phyloP scores from a whole-genome alignment of 2,329 filamentous ascomycete species.

The Alternaria infectoria region DNA sequence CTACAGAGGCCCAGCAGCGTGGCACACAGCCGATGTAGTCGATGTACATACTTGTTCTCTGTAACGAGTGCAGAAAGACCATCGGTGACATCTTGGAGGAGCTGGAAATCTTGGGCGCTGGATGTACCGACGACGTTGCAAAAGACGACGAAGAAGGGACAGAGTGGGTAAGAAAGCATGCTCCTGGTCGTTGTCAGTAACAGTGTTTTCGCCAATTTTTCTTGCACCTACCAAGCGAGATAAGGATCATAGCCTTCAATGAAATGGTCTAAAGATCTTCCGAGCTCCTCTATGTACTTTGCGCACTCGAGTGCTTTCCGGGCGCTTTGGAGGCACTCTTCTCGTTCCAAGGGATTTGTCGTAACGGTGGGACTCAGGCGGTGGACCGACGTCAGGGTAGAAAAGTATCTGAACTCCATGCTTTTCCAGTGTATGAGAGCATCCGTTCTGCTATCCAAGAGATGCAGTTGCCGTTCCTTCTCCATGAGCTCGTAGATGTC shows the following conservation, averaged over 20 bases:
- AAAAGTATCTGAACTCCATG: constrained; percentile 44
- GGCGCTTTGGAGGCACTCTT: constrained; percentile 40
- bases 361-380: constrained; percentile 39
- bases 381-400: constrained; percentile 39
- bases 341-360: constrained; percentile 35
- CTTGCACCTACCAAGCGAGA: constrained; percentile 30
- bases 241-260: constrained; percentile 41
- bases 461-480: constrained; percentile 25
- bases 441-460: constrained; percentile 24
- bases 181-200: constrained; percentile 31
- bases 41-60: constrained; percentile 39
- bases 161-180: constrained; percentile 42
- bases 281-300: constrained; percentile 31
- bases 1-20: constrained; percentile 39
- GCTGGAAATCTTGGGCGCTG: constrained; percentile 35
- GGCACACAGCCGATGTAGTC: constrained; percentile 35
- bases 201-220: too few relatives aligned
- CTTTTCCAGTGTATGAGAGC: constrained; percentile 41
- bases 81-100: constrained; percentile 38
- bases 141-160: constrained; percentile 46
- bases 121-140: constrained; percentile 48
- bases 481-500: constrained; percentile 30
- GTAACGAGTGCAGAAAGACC: constrained; percentile 34
- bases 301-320: constrained; percentile 40
- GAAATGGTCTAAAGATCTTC: constrained; percentile 33